Conservation (phyloP, 1,284 basidiomycete genomes). For the Hemileia vastatrix region DNA sequence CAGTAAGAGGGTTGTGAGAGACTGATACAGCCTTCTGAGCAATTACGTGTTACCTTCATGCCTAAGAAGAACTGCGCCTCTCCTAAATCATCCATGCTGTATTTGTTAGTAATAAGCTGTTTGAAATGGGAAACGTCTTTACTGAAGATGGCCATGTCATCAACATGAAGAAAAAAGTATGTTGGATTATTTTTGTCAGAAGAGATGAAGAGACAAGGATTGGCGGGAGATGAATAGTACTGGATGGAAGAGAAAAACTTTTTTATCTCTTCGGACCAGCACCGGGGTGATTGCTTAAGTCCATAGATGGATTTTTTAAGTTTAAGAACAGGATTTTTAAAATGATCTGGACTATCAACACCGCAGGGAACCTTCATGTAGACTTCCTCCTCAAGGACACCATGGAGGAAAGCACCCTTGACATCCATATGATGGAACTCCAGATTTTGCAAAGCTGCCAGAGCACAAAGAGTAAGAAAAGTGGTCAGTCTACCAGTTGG, state of each 20-base stretch:
- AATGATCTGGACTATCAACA: no score
- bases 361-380: neutral
- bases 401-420: neutral
- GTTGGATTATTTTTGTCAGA: no score
- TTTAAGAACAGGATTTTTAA: no score
- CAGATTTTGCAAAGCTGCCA: no score
- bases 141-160: constrained; percentile 1
- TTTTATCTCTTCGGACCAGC: neutral
- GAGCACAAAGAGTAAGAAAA: no score
- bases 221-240: neutral
- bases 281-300: neutral
- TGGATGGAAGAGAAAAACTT: neutral
- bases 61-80: neutral
- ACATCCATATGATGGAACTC: constrained; percentile 6
- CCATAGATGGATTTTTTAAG: constrained; percentile 4
- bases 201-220: constrained; percentile 5
- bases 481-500: no score
- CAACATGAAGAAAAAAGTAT: constrained; percentile 1
- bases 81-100: neutral
- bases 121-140: neutral
- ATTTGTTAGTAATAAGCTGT: neutral
- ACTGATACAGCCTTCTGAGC: neutral
- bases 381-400: neutral
- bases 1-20: no score
- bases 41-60: neutral